Evolutionary conservation across 371 early-diverging fungal species (phyloP).

Genomic region (Mucor sp.): DNA sequence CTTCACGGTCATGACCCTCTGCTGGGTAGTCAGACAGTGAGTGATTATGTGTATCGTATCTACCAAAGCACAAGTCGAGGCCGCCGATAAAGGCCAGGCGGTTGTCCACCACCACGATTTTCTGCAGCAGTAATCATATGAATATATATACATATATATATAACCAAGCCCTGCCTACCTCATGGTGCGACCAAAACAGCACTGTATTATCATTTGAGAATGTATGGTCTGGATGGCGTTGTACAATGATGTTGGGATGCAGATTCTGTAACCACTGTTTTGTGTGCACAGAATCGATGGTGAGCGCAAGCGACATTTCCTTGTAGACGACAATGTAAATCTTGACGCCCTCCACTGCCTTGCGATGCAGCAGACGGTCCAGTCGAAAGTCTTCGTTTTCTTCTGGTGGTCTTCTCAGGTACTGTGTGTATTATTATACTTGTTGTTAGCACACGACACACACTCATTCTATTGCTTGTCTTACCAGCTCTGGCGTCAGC

Average conservation of each 20-base stretch:
- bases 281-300: conserved; percentile 82
- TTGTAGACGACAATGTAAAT: conserved; percentile 92
- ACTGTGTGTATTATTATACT: conserved; percentile 36
- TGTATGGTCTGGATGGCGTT: conserved; percentile 4
- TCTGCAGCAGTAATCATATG: conserved; percentile 44
- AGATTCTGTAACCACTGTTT: conserved; percentile 76
- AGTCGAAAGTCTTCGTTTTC: conserved; percentile 78
- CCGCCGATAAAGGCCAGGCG: conserved; percentile 90
- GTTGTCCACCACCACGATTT: conserved; percentile 86
- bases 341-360: conserved; percentile 88
- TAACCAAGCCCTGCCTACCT: too few relatives aligned
- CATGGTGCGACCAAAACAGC: conserved; percentile 82
- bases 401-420: conserved; percentile 78
- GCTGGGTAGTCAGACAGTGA: conserved; percentile 74
- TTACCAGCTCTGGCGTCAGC: conserved; percentile 80
- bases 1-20: conserved; percentile 43
- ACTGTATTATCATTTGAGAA: conserved; percentile 62
- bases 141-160: too few relatives aligned
- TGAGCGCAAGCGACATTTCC: conserved; percentile 82
- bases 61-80: conserved; percentile 88
- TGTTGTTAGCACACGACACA: neutral
- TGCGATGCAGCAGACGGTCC: conserved; percentile 78
- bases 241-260: conserved; percentile 79
- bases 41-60: conserved; percentile 87
- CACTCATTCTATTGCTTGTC: neutral